These are phyloP conservation scores for Cryptosporidium sp. DNA, from an alignment of 169 alveolate species.

Conservation along the genomic window DNA sequence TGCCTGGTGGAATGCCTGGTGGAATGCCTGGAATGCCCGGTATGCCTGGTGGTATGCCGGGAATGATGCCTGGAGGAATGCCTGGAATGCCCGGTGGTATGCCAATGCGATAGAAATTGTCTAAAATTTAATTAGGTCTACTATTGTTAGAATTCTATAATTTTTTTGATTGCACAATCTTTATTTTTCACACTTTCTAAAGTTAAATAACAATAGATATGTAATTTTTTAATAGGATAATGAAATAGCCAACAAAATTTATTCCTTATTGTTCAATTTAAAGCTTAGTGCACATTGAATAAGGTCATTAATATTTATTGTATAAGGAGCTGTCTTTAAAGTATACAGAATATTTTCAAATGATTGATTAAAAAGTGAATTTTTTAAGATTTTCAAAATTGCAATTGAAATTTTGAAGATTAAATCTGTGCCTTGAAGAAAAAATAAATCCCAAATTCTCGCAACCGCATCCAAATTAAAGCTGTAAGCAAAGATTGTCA, in stretches of 20 bases:
- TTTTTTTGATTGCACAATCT: neutral
- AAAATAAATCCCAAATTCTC: conserved; percentile 91
- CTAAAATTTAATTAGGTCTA: neutral
- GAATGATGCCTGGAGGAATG: conserved; percentile 34
- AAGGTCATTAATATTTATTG: conserved; percentile 69
- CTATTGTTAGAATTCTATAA: neutral
- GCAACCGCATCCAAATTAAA: conserved; percentile 83
- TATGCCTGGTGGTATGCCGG: neutral
- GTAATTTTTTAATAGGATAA: neutral
- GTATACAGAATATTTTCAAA: conserved; percentile 70
- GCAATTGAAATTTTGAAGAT: conserved; percentile 90
- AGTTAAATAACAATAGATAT: neutral
- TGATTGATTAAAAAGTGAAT: conserved; percentile 71
- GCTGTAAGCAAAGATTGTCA: conserved; percentile 91
- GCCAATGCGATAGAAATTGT: conserved; percentile 18
- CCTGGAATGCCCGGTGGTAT: conserved; percentile 46
- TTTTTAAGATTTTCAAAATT: conserved; percentile 84
- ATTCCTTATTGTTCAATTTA: conserved; percentile 65
- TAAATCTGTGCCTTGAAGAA: conserved; percentile 88
- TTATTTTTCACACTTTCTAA: neutral
- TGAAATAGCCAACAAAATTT: neutral
- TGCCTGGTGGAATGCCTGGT: conserved; percentile 48
- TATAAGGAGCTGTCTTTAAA: conserved; percentile 73
- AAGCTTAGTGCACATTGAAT: conserved; percentile 78
- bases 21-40: conserved; percentile 34